Evolutionary conservation across 1,284 basidiomycete species (phyloP).

Genomic region (Microbotryomycetes sp.): DNA sequence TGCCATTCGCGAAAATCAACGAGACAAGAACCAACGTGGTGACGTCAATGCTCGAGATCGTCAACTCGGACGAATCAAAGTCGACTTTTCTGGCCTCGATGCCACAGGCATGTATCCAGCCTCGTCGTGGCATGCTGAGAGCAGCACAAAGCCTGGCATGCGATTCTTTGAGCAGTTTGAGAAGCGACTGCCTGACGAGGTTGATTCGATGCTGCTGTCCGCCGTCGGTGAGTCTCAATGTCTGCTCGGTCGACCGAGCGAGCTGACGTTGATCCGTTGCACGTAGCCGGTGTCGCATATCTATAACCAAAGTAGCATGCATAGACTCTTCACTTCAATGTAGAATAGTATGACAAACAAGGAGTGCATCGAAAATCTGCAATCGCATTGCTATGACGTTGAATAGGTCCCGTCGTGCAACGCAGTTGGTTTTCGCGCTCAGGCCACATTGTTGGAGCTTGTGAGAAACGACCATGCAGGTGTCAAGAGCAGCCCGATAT

Average conservation of each 20-base stretch:
- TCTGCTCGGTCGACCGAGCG: not conserved
- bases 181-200: slow-evolving; percentile 26
- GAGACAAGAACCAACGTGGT: slow-evolving; percentile 31
- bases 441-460: no score
- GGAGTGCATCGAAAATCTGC: not conserved
- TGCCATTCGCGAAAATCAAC: slow-evolving; percentile 34
- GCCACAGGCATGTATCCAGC: slow-evolving; percentile 36
- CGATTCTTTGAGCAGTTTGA: slow-evolving; percentile 33
- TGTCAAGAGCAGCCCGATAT: no score
- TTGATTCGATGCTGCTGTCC: slow-evolving; percentile 36
- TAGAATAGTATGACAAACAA: not conserved
- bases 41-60: slow-evolving; percentile 41
- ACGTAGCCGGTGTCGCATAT: slow-evolving; percentile 30
- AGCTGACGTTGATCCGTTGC: not conserved
- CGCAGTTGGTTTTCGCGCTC: not conserved
- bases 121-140: slow-evolving; percentile 6
- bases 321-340: not conserved
- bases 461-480: no score
- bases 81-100: slow-evolving; percentile 65
- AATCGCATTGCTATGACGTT: not conserved
- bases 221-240: slow-evolving; percentile 18
- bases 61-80: slow-evolving; percentile 62
- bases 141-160: slow-evolving; percentile 27
- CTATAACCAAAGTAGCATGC: slow-evolving; percentile 14
- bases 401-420: not conserved